Conservation (phyloP, 495 filamentous ascomycete genomes). For the Penicillium angulare region DNA sequence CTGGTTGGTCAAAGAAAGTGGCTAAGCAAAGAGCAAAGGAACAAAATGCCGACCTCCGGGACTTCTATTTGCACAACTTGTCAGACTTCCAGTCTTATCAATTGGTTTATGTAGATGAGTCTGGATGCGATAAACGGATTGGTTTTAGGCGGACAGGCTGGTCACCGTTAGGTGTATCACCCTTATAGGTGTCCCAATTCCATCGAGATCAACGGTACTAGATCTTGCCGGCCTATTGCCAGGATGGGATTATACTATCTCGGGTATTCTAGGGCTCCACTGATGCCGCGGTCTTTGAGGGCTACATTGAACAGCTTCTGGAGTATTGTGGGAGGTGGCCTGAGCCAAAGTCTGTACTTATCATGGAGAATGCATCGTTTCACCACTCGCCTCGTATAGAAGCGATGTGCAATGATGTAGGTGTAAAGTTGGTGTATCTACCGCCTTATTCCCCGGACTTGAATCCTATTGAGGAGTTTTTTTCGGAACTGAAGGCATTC, state of each 20-base stretch:
- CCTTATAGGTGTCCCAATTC: background rate
- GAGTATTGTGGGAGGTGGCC: background rate
- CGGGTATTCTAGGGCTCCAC: background rate
- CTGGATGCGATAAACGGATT: too few relatives aligned
- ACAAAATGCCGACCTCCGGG: background rate
- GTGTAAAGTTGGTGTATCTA: background rate
- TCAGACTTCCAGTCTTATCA: background rate
- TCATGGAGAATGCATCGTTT: background rate
- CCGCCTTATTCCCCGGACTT: background rate
- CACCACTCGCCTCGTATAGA: background rate
- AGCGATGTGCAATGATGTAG: background rate
- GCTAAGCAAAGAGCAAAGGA: background rate
- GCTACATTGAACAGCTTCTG: background rate
- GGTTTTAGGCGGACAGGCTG: background rate
- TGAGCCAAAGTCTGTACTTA: background rate
- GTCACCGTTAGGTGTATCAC: background rate
- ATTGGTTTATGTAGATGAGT: background rate
- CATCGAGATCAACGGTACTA: background rate
- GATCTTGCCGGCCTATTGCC: background rate
- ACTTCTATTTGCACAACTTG: background rate
- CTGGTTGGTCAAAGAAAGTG: conserved; percentile 15
- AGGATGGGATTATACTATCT: background rate
- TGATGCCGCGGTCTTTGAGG: background rate
- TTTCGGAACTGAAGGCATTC: background rate
- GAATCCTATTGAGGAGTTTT: background rate